Conservation (phyloP, 306 rosid genomes). For the Quercus engelmannii region DNA sequence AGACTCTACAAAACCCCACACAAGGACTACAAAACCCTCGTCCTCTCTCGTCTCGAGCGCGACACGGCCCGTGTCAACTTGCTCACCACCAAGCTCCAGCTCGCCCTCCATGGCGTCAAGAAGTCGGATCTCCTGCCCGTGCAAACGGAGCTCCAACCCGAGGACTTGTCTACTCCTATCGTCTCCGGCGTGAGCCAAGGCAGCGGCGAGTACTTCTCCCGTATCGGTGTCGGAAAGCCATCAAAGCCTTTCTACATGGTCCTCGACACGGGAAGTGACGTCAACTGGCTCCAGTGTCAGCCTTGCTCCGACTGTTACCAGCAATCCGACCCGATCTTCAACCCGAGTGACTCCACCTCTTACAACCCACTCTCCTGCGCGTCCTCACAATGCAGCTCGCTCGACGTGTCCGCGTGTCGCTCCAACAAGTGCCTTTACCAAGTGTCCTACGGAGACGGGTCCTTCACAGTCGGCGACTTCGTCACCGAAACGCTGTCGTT, state of each 20-base stretch:
- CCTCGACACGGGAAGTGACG: constrained; percentile 86
- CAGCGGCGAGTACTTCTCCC: constrained; percentile 88
- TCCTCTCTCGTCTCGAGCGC: constrained; percentile 53
- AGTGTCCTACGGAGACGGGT: constrained; percentile 82
- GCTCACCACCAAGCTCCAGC: constrained; percentile 41
- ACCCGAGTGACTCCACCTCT: constrained; percentile 55
- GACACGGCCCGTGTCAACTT: constrained; percentile 75
- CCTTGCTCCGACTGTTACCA: constrained; percentile 88
- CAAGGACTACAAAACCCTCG: constrained; percentile 41
- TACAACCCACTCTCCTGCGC: constrained; percentile 52
- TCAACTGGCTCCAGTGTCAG: constrained; percentile 87
- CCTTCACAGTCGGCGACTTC: constrained; percentile 73
- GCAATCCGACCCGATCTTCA: constrained; percentile 75
- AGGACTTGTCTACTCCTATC: constrained; percentile 61
- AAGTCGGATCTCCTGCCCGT: constrained; percentile 51
- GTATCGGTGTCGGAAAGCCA: constrained; percentile 71
- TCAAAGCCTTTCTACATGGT: constrained; percentile 63
- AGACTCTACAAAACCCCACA: constrained; percentile 35
- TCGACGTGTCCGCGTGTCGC: constrained; percentile 47
- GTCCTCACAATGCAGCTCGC: constrained; percentile 43
- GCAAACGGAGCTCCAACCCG: constrained; percentile 39
- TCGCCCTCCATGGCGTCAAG: constrained; percentile 28
- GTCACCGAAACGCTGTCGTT: constrained; percentile 73
- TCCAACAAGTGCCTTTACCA: constrained; percentile 61
- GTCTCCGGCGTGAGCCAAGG: constrained; percentile 67